These are phyloP conservation scores for Aspergillus luchuensis DNA, from an alignment of 2,329 filamentous ascomycete species.

Conservation along the genomic window DNA sequence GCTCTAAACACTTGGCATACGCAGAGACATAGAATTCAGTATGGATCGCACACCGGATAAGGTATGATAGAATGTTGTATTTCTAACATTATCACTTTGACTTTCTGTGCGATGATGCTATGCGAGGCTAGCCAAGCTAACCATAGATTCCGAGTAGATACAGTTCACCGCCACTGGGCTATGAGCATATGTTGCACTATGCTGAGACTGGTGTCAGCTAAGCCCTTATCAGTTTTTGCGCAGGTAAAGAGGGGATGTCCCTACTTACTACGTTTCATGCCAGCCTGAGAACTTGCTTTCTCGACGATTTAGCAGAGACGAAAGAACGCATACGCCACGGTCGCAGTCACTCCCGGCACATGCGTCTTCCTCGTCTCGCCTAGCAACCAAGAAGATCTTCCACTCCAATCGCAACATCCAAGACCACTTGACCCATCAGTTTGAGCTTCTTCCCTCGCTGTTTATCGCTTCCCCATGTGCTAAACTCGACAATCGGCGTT, in stretches of 20 bases:
- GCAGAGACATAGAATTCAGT: slow-evolving; percentile 81
- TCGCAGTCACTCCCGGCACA: not conserved
- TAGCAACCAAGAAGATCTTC: not conserved
- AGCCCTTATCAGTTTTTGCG: slow-evolving; percentile 64
- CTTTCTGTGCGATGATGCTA: not conserved
- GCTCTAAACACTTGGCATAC: slow-evolving; percentile 73
- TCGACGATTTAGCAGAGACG: slow-evolving; percentile 58
- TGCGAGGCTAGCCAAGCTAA: slow-evolving; percentile 9
- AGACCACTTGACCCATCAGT: not conserved
- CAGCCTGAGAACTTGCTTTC: slow-evolving; percentile 69
- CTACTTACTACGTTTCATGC: slow-evolving; percentile 84
- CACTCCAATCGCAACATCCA: not conserved
- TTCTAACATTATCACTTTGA: not conserved
- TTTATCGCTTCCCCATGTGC: not conserved
- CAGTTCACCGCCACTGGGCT: slow-evolving; percentile 82
- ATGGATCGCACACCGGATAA: slow-evolving; percentile 88
- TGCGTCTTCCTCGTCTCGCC: not conserved
- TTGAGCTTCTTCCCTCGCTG: not conserved
- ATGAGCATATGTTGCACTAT: slow-evolving; percentile 26
- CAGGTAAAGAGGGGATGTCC: slow-evolving; percentile 81
- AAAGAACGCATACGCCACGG: slow-evolving; percentile 1
- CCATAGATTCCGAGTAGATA: slow-evolving; percentile 53
- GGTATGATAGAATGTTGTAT: slow-evolving; percentile 50
- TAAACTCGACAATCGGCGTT: not conserved
- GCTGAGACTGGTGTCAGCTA: slow-evolving; percentile 19